A percentile compares a stretch with the other conserved stretches of the same genome.
phyloP scores from a whole-genome alignment of 1,139 yeast genomes.

The Yamadazyma trypodendri region DNA sequence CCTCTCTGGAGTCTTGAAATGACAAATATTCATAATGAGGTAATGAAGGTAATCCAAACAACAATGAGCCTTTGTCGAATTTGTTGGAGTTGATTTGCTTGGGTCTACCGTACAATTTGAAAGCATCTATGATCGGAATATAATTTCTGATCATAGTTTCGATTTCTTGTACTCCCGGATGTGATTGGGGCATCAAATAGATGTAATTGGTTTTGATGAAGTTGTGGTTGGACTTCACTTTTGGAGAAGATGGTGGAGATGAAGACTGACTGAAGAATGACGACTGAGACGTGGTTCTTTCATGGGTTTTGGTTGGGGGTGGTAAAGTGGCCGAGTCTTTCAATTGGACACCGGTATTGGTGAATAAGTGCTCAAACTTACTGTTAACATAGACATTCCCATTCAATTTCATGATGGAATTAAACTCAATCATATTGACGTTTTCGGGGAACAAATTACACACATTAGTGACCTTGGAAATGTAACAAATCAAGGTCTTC shows the following conservation, averaged over 20 bases:
- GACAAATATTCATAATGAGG: conserved; percentile 54
- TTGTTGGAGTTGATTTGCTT: conserved; percentile 48
- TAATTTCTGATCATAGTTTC: conserved; percentile 58
- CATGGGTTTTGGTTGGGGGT: conserved; percentile 13
- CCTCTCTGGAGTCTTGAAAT: conserved; percentile 33
- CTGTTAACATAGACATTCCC: conserved; percentile 52
- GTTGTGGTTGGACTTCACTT: conserved; percentile 16
- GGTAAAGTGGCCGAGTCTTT: too few relatives aligned
- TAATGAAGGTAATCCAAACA: conserved; percentile 57
- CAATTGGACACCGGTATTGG: conserved; percentile 4
- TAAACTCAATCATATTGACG: conserved; percentile 51
- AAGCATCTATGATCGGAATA: conserved; percentile 53
- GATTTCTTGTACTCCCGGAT: conserved; percentile 55
- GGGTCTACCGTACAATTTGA: conserved; percentile 57
- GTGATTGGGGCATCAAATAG: conserved; percentile 53
- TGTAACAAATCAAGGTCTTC: conserved; percentile 47
- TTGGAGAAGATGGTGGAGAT: conserved; percentile 19
- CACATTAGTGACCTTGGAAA: conserved; percentile 39
- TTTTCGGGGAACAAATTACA: conserved; percentile 58
- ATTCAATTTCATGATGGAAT: conserved; percentile 50
- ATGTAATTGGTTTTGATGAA: conserved; percentile 38
- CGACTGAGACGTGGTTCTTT: conserved; percentile 22
- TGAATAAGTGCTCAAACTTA: conserved; percentile 32
- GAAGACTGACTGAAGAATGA: conserved; percentile 18
- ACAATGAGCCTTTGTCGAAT: conserved; percentile 41